Conservation (phyloP, 768 basidiomycete species). For the Leccinum longicurvipes region DNA sequence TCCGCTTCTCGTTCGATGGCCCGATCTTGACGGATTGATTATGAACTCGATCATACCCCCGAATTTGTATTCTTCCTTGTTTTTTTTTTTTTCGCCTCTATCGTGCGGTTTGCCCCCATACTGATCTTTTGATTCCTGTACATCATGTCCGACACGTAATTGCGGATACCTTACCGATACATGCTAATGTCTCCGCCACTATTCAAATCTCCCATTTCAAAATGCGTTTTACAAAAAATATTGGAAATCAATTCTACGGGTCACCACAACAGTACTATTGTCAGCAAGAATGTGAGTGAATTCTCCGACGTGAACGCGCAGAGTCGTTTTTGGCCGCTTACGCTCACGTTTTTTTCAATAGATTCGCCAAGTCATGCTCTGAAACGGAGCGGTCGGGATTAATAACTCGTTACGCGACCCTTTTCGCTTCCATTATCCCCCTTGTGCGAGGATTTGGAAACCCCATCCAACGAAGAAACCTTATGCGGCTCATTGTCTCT, state of each 20-base stretch:
- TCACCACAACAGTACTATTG: constrained; percentile 47
- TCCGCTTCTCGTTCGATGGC: constrained; percentile 14
- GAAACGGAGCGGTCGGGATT: constrained; percentile 13
- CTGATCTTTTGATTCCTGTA: constrained; percentile 19
- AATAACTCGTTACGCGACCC: neutral
- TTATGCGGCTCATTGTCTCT: neutral
- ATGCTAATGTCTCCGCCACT: constrained; percentile 12
- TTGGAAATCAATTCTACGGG: too few species aligned
- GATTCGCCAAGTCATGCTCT: constrained; percentile 55
- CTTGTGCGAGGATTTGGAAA: neutral
- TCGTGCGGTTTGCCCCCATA: constrained; percentile 6
- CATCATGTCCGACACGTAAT: constrained; percentile 30
- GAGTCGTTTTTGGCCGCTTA: neutral
- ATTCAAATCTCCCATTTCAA: constrained; percentile 1
- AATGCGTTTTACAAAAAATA: constrained; percentile 1
- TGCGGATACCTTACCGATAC: constrained; percentile 17
- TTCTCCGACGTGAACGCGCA: neutral
- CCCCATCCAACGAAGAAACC: neutral
- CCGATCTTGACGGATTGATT: constrained; percentile 14
- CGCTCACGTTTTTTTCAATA: constrained; percentile 17
- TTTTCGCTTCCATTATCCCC: neutral
- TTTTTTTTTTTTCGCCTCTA: constrained; percentile 7
- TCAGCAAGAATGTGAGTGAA: constrained; percentile 66
- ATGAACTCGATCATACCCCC: constrained; percentile 14
- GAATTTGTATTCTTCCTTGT: neutral